phyloP scores from a whole-genome alignment of 192 early-diverging fungal genomes.

The Borealophlyctis nickersoniae region DNA sequence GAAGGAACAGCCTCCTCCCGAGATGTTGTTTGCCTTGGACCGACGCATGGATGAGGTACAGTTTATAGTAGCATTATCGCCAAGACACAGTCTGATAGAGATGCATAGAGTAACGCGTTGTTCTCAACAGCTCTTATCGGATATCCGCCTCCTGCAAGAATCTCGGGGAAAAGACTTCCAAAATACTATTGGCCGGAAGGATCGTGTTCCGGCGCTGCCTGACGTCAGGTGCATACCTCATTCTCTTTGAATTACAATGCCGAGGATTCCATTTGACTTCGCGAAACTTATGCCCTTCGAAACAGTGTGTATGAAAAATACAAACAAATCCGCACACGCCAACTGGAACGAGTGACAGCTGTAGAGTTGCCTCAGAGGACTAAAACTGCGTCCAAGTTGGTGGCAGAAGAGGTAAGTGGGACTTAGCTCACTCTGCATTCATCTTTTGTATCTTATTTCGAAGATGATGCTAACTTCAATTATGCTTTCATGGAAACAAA shows the following conservation, averaged over 20 bases:
- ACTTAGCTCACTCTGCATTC: not conserved
- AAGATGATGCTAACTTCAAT: not conserved
- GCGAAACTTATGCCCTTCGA: too few species aligned
- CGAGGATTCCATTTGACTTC: not conserved
- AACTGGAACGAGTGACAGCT: conserved; percentile 32
- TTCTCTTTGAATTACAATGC: not conserved
- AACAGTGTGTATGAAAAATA: conserved; percentile 41
- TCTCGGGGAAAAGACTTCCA: conserved; percentile 48
- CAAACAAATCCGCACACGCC: conserved; percentile 36
- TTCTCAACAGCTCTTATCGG: conserved; percentile 45
- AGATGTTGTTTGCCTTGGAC: conserved; percentile 43
- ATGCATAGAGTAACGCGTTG: too few species aligned
- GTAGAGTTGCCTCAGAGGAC: conserved; percentile 30
- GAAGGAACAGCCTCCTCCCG: conserved; percentile 42
- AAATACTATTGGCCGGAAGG: conserved; percentile 33
- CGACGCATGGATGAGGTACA: conserved; percentile 47
- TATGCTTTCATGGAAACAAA: not conserved
- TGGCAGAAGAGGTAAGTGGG: conserved; percentile 35
- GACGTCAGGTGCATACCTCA: conserved; percentile 20
- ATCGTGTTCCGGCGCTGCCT: conserved; percentile 37
- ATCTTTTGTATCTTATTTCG: not conserved
- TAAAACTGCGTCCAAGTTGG: conserved; percentile 14
- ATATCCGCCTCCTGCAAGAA: conserved; percentile 40
- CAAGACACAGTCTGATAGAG: too few species aligned
- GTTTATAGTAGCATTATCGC: not conserved